Evolutionary conservation across 2,329 filamentous ascomycete genomes (phyloP).

Genomic region (Beauveria caledonica): DNA sequence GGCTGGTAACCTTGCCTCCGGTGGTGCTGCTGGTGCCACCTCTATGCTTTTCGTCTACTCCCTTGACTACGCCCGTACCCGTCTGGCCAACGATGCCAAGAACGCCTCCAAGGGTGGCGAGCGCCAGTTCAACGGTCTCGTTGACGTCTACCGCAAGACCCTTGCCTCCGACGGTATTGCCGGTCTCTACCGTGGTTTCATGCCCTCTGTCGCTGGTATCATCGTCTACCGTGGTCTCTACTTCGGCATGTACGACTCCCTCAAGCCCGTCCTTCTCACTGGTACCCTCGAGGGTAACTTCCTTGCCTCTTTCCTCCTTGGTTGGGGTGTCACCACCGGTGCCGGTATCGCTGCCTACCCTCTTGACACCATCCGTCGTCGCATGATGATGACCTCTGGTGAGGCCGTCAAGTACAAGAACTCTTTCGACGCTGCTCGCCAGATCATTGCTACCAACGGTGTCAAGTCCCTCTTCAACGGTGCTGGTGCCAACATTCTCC

Average conservation of each 20-base stretch:
- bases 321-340: constrained; percentile 99
- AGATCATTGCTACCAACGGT: constrained; percentile 98
- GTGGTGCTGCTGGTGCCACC: constrained; percentile 99
- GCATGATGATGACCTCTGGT: constrained; percentile 99
- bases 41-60: constrained; percentile 99
- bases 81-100: constrained; percentile 99
- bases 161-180: constrained; percentile 96
- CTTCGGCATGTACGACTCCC: constrained; percentile 99
- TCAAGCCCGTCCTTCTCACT: constrained; percentile 96
- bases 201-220: constrained; percentile 98
- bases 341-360: constrained; percentile 99
- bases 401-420: constrained; percentile 99
- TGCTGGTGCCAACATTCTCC: constrained; percentile 99
- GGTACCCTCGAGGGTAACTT: constrained; percentile 95
- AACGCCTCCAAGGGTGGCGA: constrained; percentile 93
- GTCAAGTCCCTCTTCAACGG: constrained; percentile 99
- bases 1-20: constrained; percentile 98
- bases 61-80: constrained; percentile 99
- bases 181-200: constrained; percentile 99
- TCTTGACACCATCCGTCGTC: constrained; percentile 99
- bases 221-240: constrained; percentile 99
- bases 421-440: constrained; percentile 87
- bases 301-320: constrained; percentile 97
- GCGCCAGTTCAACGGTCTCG: constrained; percentile 99
- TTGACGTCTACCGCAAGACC: constrained; percentile 99